Evolutionary conservation across 2,329 filamentous ascomycete species (phyloP).

Genomic region (Fusarium phyllophilum): DNA sequence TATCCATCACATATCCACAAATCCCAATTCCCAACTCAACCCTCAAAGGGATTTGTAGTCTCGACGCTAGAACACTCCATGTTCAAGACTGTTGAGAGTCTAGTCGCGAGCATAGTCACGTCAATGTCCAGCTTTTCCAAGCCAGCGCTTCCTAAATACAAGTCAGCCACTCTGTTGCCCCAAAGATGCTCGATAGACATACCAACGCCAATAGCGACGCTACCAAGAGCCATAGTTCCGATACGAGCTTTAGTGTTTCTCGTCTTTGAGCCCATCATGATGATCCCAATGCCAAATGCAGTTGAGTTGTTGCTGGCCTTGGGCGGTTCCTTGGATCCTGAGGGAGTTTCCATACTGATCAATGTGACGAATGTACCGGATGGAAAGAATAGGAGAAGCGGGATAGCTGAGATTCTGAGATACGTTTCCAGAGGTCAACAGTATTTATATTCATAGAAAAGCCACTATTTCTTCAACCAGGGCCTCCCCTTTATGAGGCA

Average conservation of each 20-base stretch:
- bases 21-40: background rate
- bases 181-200: background rate
- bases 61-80: background rate
- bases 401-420: background rate
- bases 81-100: background rate
- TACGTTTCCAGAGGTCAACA: background rate
- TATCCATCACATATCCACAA: background rate
- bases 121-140: background rate
- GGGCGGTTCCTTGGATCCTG: background rate
- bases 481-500: background rate
- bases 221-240: background rate
- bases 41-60: conserved; percentile 1
- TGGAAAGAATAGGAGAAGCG: background rate
- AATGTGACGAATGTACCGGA: background rate
- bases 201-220: background rate
- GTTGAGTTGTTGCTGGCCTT: background rate
- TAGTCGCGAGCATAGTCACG: background rate
- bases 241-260: background rate
- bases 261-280: background rate
- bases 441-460: background rate
- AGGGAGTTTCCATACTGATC: background rate
- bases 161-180: background rate
- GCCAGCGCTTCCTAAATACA: background rate
- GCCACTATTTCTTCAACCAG: background rate
- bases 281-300: background rate